A percentile compares a stretch with the other conserved stretches of the same genome.
Evolutionary conservation across 352 stramenopile genomes (phyloP).

Genomic region (Globisporangium splendens): DNA sequence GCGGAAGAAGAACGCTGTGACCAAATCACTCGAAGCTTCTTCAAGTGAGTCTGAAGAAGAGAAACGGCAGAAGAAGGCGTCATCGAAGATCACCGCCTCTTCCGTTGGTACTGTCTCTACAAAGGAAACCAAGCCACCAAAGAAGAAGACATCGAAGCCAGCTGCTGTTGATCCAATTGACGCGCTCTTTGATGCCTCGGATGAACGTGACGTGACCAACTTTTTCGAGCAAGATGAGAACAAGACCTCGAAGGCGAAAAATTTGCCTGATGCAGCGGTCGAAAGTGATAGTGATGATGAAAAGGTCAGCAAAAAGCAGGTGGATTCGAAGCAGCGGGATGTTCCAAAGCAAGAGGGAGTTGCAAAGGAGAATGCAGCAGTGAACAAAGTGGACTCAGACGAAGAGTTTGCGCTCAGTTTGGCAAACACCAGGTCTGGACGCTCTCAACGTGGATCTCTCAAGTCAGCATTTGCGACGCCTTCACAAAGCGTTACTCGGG

Average conservation of each 20-base stretch:
- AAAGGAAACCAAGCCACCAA: not conserved
- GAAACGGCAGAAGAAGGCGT: not conserved
- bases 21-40: too few relatives aligned
- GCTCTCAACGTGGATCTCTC: not conserved
- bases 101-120: too few relatives aligned
- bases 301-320: not conserved
- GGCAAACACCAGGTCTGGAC: constrained; percentile 5
- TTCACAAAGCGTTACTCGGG: not conserved
- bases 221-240: constrained; percentile 19
- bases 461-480: not conserved
- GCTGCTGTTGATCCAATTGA: constrained; percentile 54
- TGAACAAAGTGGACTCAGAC: constrained; percentile 21
- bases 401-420: constrained; percentile 44
- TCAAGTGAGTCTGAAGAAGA: too few relatives aligned
- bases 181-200: constrained; percentile 54
- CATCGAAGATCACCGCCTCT: too few relatives aligned
- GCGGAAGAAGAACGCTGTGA: too few relatives aligned
- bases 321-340: not conserved
- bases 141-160: constrained; percentile 7
- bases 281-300: not conserved
- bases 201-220: constrained; percentile 39
- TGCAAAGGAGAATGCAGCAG: not conserved
- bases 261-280: not conserved
- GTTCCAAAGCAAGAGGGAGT: not conserved
- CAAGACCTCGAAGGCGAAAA: not conserved